Conservation (phyloP, 2,329 filamentous ascomycete species). For the Nemania abortiva region DNA sequence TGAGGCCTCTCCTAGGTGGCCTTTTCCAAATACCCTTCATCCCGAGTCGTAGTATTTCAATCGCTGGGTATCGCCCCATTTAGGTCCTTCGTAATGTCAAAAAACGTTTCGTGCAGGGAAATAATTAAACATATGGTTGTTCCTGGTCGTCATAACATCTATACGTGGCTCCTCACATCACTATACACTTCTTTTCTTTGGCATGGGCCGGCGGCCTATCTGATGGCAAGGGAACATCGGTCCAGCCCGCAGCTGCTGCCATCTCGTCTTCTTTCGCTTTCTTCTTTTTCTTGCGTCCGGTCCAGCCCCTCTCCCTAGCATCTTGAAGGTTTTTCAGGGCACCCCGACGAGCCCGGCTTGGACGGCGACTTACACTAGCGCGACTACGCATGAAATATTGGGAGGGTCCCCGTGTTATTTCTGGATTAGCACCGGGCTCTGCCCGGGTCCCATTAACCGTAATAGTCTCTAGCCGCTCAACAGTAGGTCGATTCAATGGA, state of each 20-base stretch:
- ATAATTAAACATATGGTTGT: background rate
- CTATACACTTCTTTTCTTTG: constrained; percentile 61
- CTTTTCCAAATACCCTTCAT: background rate
- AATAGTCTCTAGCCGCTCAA: constrained; percentile 68
- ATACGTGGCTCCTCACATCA: constrained; percentile 60
- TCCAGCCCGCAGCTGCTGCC: constrained; percentile 65
- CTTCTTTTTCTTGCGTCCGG: constrained; percentile 55
- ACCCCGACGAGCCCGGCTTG: constrained; percentile 69
- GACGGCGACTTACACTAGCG: constrained; percentile 60
- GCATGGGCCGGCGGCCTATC: constrained; percentile 47
- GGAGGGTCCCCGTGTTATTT: constrained; percentile 24
- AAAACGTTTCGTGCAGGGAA: background rate
- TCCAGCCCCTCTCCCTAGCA: constrained; percentile 70
- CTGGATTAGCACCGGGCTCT: constrained; percentile 29
- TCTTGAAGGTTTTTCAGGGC: constrained; percentile 73
- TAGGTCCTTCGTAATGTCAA: background rate
- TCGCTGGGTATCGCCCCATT: constrained; percentile 12
- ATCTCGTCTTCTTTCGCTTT: constrained; percentile 51
- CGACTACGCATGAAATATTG: constrained; percentile 57
- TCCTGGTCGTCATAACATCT: background rate
- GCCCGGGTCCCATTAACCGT: constrained; percentile 54
- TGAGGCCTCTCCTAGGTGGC: background rate
- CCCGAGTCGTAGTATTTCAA: constrained; percentile 4
- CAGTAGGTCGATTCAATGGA: constrained; percentile 58
- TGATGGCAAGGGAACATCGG: constrained; percentile 59